phyloP scores from a whole-genome alignment of 2,329 filamentous ascomycete species.

The Paraphaeosphaeria minitans region DNA sequence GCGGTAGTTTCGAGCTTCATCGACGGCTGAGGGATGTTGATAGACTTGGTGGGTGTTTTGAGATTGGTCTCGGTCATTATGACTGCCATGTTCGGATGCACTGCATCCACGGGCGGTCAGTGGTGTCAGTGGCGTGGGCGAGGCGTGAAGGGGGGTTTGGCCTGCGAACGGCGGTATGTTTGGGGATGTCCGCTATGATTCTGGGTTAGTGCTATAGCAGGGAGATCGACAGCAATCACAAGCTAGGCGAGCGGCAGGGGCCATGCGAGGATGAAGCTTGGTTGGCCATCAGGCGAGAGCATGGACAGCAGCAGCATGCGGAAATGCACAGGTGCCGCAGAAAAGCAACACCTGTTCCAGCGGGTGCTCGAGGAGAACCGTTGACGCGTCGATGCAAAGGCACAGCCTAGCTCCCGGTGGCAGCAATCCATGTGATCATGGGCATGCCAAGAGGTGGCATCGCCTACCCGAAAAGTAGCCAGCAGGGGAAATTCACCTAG shows the following conservation, averaged over 20 bases:
- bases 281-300: conserved; percentile 9
- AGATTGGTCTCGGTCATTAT: conserved; percentile 33
- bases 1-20: conserved; percentile 35
- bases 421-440: too few species aligned
- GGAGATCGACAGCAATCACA: conserved; percentile 21
- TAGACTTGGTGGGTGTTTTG: conserved; percentile 32
- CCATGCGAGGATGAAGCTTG: conserved; percentile 14
- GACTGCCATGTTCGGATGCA: conserved; percentile 11
- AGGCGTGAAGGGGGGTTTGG: conserved; percentile 1
- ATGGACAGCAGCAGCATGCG: background rate
- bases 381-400: background rate
- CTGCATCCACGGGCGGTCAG: conserved; percentile 25
- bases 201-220: conserved; percentile 17
- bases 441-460: too few species aligned
- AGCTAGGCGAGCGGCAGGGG: conserved; percentile 38
- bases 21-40: conserved; percentile 25
- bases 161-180: conserved; percentile 14
- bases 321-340: background rate
- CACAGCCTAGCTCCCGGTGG: background rate
- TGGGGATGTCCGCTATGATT: conserved; percentile 13
- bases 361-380: background rate
- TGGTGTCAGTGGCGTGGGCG: conserved; percentile 1
- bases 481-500: too few species aligned
- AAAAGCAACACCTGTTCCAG: too few species aligned
- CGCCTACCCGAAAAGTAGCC: too few species aligned